phyloP scores from a whole-genome alignment of 768 basidiomycete genomes.

The Hericium alpestre region DNA sequence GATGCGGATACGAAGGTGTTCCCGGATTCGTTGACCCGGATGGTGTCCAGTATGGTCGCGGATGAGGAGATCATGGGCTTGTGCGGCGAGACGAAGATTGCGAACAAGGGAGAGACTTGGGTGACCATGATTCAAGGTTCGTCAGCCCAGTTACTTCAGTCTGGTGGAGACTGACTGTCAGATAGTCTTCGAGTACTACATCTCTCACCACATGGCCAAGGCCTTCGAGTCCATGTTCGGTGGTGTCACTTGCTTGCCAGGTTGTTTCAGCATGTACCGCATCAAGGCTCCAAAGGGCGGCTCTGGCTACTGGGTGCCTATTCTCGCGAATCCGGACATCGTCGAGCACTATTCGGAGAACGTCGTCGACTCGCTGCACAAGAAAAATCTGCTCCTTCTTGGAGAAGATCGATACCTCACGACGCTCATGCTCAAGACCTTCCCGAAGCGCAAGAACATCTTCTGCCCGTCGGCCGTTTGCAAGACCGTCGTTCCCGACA shows the following conservation, averaged over 20 bases:
- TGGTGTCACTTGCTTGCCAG: constrained; percentile 97
- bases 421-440: constrained; percentile 95
- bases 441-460: constrained; percentile 98
- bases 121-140: constrained; percentile 99
- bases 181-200: constrained; percentile 97
- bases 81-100: constrained; percentile 99
- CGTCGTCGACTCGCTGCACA: constrained; percentile 97
- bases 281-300: constrained; percentile 99
- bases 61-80: constrained; percentile 98
- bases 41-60: constrained; percentile 94
- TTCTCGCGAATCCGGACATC: constrained; percentile 96
- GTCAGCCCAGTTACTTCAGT: not conserved
- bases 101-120: constrained; percentile 97
- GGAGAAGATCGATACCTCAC: constrained; percentile 99
- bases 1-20: constrained; percentile 99
- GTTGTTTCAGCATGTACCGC: constrained; percentile 99
- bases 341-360: constrained; percentile 99
- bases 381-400: constrained; percentile 94
- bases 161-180: not conserved
- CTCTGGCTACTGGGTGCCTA: constrained; percentile 94
- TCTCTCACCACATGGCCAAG: constrained; percentile 97
- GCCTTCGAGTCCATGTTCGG: constrained; percentile 99
- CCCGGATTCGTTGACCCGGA: constrained; percentile 92
- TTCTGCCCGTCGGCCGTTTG: constrained; percentile 99
- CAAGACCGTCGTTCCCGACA: constrained; percentile 97